These are phyloP conservation scores for Schoenoplectus triqueter DNA, from an alignment of 202 grass and related monocot species.

Conservation along the genomic window DNA sequence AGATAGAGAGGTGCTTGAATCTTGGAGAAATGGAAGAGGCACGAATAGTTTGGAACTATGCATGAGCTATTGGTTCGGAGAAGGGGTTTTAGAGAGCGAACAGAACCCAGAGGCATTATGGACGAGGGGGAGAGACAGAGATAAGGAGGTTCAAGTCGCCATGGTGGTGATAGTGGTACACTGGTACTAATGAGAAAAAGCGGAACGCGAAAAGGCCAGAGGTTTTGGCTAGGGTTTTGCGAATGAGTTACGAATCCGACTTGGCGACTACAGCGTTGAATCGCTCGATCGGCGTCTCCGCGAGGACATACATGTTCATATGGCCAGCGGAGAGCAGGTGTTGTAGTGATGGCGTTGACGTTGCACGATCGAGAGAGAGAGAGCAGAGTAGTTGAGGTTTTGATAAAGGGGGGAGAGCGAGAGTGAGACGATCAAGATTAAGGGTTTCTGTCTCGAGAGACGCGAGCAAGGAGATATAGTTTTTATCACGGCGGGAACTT, in stretches of 20 bases:
- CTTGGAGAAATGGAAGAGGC: slow-evolving; percentile 42
- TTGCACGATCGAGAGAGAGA: no score
- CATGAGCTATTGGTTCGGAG: slow-evolving; percentile 29
- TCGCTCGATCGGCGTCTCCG: no score
- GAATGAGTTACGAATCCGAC: background rate
- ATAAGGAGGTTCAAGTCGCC: slow-evolving; percentile 19
- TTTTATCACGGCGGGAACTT: no score
- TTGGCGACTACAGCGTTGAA: background rate
- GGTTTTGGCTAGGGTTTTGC: slow-evolving; percentile 43
- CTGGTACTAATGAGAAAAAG: background rate
- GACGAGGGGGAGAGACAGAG: background rate
- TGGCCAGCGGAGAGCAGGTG: no score
- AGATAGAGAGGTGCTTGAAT: slow-evolving; percentile 6
- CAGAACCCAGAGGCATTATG: slow-evolving; percentile 22
- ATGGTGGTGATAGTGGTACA: background rate
- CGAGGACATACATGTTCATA: no score
- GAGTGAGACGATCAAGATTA: no score
- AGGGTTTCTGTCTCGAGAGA: no score
- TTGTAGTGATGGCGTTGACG: no score
- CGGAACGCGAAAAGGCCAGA: background rate
- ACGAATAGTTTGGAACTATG: slow-evolving; percentile 33
- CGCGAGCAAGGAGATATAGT: no score
- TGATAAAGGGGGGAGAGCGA: no score
- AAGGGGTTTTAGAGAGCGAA: slow-evolving; percentile 37
- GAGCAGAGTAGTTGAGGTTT: no score